Conservation (phyloP, 192 early-diverging fungal species). For the Rhizophlyctis rosea region DNA sequence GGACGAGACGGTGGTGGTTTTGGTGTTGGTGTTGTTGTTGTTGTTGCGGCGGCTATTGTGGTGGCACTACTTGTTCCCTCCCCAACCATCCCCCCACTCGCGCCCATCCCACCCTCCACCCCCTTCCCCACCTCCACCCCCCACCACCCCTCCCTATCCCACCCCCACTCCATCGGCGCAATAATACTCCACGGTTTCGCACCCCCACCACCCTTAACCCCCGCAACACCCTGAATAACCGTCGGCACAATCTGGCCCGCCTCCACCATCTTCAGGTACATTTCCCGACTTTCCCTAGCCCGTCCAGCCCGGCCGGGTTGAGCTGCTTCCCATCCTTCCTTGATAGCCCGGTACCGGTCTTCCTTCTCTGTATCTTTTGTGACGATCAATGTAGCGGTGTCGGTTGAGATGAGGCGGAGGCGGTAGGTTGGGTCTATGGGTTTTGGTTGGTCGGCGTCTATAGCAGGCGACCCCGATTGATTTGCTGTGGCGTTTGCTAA, state of each 20-base stretch:
- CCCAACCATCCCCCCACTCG: not conserved
- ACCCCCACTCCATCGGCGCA: constrained; percentile 10
- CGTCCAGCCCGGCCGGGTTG: constrained; percentile 46
- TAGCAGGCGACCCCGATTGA: not conserved
- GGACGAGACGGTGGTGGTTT: constrained; percentile 3
- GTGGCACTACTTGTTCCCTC: constrained; percentile 1
- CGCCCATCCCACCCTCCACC: not conserved
- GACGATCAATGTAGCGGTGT: constrained; percentile 40
- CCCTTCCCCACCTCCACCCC: constrained; percentile 15
- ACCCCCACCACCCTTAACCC: constrained; percentile 14
- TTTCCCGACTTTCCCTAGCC: constrained; percentile 50
- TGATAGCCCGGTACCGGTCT: constrained; percentile 52
- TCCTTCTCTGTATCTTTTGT: constrained; percentile 62
- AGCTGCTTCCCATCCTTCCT: constrained; percentile 55
- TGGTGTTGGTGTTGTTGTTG: not conserved
- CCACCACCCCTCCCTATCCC: constrained; percentile 19
- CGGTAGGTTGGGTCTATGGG: constrained; percentile 44
- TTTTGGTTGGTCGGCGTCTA: too few species aligned
- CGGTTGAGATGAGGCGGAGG: constrained; percentile 48
- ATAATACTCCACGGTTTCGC: constrained; percentile 44
- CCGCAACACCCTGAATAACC: constrained; percentile 21
- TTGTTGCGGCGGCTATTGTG: constrained; percentile 2
- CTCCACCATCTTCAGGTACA: constrained; percentile 46
- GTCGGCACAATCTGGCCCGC: constrained; percentile 38
- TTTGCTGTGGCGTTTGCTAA: not conserved